Conservation (phyloP, 2,329 filamentous ascomycete genomes). For the Cordyceps fumosorosea region DNA sequence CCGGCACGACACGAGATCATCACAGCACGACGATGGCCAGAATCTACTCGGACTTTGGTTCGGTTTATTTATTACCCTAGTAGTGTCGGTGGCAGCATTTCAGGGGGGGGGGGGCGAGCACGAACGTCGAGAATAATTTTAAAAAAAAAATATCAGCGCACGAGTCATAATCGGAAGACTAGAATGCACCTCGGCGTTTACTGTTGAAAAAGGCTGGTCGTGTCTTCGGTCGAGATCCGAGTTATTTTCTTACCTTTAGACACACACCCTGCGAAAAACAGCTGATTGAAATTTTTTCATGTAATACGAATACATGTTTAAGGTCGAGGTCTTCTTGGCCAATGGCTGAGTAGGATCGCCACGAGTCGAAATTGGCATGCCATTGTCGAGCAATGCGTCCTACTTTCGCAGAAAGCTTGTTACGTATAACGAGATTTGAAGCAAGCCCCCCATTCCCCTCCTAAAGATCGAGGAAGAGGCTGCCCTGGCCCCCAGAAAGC, state of each 20-base stretch:
- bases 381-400: not conserved
- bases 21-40: not conserved
- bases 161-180: not conserved
- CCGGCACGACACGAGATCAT: not conserved
- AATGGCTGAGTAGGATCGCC: not conserved
- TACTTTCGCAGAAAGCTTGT: not conserved
- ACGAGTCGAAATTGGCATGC: not conserved
- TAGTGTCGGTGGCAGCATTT: too few species aligned
- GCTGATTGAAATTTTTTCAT: not conserved
- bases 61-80: not conserved
- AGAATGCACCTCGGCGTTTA: conserved; percentile 7
- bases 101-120: too few species aligned
- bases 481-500: not conserved
- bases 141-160: not conserved
- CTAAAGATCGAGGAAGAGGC: conserved; percentile 3
- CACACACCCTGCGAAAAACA: not conserved
- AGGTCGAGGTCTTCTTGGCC: not conserved
- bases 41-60: not conserved
- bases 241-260: not conserved
- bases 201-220: not conserved
- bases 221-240: conserved; percentile 11
- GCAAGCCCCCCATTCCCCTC: not conserved
- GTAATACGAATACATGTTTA: not conserved
- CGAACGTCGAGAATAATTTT: too few species aligned
- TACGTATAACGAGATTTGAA: not conserved